Evolutionary conservation across 176 grass and related monocot species (phyloP), one percentile per base, ranked within the genome.

Genomic region (Triticum aestivum): DNA sequence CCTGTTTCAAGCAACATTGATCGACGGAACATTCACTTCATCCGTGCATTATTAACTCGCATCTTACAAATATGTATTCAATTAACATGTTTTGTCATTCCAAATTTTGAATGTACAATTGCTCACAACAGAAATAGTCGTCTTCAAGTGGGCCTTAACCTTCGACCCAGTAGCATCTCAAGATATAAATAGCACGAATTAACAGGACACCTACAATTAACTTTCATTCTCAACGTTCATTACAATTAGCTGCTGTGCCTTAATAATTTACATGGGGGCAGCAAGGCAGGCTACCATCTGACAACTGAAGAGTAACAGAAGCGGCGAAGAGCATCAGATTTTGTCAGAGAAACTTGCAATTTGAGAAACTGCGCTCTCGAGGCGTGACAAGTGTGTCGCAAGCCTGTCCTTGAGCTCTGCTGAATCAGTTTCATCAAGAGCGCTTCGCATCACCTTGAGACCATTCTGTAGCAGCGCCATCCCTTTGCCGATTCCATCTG

Each of bases 351-450:
- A 83, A 61, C 44, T 77, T 11, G 69, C 66, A 13, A 98, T 61
- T 21, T 91, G 86, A 69, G 93, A 98, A 77, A 98, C 84, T 20
- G 91, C 84, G 20, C 83, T 87, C 87, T 95, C 90, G 44, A 98
- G 86, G 86, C 59, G 70, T 3, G 71, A 85, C 49, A 98, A 68
- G 69, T 92, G 93, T 66, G 79, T 44, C 23, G 88, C 80, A 66
- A 98, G 87, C 79, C 67, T 81, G 52, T 89, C 84, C 81, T 79
- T 91, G 62, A 92, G 78, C 59, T 88, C 93, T 21, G 69, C 18
- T 24, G 61, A 90, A 42, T 87, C 88, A 27, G 59, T 87, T 68
- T 84, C 84, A 78, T 47, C 29, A n/a, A 94, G 66, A 29, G 86
- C 90, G 15, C 54, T 78, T 21, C 85, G 86, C 86, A 94, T 96